phyloP scores from a whole-genome alignment of 75 land plant species.

The Cunninghamia lanceolata region DNA sequence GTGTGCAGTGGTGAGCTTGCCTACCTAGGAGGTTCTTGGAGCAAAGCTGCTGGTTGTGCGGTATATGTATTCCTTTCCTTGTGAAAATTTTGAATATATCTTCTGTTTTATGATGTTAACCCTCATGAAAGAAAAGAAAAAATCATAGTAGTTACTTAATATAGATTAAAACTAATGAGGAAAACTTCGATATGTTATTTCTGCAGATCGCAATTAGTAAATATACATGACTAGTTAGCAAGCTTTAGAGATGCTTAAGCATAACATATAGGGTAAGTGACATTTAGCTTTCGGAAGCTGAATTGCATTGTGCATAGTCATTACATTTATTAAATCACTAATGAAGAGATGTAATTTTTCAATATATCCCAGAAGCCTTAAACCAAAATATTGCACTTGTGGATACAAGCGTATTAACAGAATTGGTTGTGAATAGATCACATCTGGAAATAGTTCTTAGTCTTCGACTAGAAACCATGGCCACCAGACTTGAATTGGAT shows the following conservation, averaged over 20 bases:
- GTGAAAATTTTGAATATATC: not conserved
- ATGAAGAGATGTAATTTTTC: not conserved
- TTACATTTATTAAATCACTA: not conserved
- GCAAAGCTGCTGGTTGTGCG: slow-evolving; percentile 82
- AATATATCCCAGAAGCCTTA: not conserved
- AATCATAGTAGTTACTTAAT: not conserved
- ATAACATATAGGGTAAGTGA: not conserved
- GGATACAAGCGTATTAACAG: not conserved
- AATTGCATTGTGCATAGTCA: not conserved
- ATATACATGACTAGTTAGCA: not conserved
- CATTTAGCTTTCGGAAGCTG: not conserved
- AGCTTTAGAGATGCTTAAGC: not conserved
- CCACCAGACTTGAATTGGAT: not conserved
- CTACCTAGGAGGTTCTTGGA: slow-evolving; percentile 96
- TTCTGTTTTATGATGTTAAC: not conserved
- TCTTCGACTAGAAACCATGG: not conserved
- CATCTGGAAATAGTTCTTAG: not conserved
- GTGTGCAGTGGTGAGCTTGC: slow-evolving; percentile 85
- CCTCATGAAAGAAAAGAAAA: not conserved
- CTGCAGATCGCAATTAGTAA: not conserved
- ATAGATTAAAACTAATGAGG: not conserved
- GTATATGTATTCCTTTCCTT: slow-evolving; percentile 33
- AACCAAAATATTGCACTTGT: not conserved
- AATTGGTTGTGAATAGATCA: not conserved
- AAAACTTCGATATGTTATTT: not conserved